Evolutionary conservation across 148 eudicot genomes (phyloP).

Genomic region (Gaultheria prostrata): DNA sequence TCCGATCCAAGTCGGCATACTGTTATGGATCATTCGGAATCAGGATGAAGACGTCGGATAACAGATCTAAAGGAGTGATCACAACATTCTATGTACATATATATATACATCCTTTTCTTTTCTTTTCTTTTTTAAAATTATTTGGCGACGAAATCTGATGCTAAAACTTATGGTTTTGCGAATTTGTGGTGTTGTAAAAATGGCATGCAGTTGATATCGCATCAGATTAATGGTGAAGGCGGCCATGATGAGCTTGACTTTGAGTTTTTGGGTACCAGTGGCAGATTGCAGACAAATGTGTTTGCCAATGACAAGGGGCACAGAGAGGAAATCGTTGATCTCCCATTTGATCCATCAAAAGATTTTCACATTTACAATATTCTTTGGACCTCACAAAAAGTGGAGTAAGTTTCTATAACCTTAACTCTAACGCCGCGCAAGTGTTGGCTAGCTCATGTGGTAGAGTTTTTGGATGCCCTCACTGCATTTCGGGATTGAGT

Average conservation of each 20-base stretch:
- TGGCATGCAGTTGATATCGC: constrained; percentile 38
- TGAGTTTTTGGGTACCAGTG: constrained; percentile 48
- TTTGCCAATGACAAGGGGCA: constrained; percentile 10
- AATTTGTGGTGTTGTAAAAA: not conserved
- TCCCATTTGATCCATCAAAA: not conserved
- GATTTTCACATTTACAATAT: not conserved
- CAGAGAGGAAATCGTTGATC: not conserved
- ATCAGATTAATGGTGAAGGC: not conserved
- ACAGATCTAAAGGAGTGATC: constrained; percentile 50
- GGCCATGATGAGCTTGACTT: constrained; percentile 50
- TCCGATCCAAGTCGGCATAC: constrained; percentile 44
- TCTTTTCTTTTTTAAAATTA: not conserved
- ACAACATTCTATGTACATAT: constrained; percentile 48
- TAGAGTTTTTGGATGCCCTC: too few species aligned
- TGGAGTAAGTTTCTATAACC: not conserved
- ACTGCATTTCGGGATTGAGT: too few species aligned
- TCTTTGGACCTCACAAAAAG: not conserved
- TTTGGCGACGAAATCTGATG: too few species aligned
- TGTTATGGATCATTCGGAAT: constrained; percentile 50
- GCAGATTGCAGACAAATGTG: constrained; percentile 47
- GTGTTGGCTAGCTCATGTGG: too few species aligned
- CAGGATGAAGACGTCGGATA: constrained; percentile 44
- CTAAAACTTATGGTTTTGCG: not conserved
- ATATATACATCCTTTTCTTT: not conserved
- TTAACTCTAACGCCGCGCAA: too few species aligned